These are phyloP conservation scores for Malus hybrid DNA, from an alignment of 331 rosid species.

Conservation along the genomic window DNA sequence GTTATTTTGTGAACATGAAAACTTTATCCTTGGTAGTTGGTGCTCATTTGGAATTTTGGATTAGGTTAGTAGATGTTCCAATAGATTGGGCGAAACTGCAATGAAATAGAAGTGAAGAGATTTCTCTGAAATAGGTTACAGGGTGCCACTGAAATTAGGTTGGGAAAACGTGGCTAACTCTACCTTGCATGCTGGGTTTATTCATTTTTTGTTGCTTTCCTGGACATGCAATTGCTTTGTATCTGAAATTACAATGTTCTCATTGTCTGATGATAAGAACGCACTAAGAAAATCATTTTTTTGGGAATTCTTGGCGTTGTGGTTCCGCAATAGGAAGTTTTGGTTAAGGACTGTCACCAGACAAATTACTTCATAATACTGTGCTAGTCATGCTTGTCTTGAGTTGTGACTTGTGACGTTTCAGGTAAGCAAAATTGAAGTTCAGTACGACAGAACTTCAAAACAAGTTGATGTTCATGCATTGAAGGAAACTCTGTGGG, in stretches of 20 bases:
- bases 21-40: not conserved
- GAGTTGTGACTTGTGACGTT: not conserved
- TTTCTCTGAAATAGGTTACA: not conserved
- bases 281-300: not conserved
- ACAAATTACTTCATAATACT: not conserved
- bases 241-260: not conserved
- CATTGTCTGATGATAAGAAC: not conserved
- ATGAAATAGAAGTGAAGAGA: not conserved
- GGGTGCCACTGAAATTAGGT: not conserved
- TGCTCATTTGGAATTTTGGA: not conserved
- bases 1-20: not conserved
- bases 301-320: not conserved
- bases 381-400: too few relatives aligned
- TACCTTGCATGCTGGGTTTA: not conserved
- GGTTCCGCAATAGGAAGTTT: not conserved
- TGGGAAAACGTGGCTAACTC: not conserved
- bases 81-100: not conserved
- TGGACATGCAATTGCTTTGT: not conserved
- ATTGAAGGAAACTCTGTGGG: constrained; percentile 17
- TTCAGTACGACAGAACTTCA: constrained; percentile 16
- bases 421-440: constrained; percentile 1
- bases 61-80: not conserved
- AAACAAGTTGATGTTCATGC: constrained; percentile 20
- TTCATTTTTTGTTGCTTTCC: not conserved
- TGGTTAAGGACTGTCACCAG: not conserved